Conservation (phyloP, 2,329 filamentous ascomycete genomes). For the Aspergillus sp. region DNA sequence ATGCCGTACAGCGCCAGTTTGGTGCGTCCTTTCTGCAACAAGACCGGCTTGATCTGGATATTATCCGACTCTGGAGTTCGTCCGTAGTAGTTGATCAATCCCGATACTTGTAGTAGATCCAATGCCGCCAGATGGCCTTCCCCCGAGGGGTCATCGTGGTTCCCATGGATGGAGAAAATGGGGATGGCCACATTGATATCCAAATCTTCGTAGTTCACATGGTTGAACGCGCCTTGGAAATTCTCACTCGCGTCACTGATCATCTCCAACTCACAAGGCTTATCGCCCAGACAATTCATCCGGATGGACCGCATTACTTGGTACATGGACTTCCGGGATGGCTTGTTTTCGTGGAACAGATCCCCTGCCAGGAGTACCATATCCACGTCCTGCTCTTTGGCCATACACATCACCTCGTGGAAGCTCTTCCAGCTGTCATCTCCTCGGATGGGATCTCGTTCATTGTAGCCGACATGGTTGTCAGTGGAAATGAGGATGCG, state of each 20-base stretch:
- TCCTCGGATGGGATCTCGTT: constrained; percentile 86
- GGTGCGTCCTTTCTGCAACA: constrained; percentile 86
- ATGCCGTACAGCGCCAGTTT: constrained; percentile 90
- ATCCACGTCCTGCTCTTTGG: constrained; percentile 81
- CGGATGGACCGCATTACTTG: constrained; percentile 93
- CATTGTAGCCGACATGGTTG: constrained; percentile 95
- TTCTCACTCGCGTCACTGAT: constrained; percentile 86
- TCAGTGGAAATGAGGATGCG: constrained; percentile 90
- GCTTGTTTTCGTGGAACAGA: constrained; percentile 96
- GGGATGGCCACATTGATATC: constrained; percentile 97
- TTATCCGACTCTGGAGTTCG: constrained; percentile 87
- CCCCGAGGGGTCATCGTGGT: constrained; percentile 96
- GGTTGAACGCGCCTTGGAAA: constrained; percentile 80
- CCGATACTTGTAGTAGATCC: constrained; percentile 82
- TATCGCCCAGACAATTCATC: constrained; percentile 89
- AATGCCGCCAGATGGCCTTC: constrained; percentile 87
- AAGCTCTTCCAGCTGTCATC: constrained; percentile 97
- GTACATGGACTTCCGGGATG: constrained; percentile 89
- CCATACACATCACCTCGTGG: constrained; percentile 87
- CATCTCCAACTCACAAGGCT: constrained; percentile 90
- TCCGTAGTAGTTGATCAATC: constrained; percentile 92
- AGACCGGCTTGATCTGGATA: constrained; percentile 80
- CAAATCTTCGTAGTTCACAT: constrained; percentile 95
- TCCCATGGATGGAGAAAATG: constrained; percentile 96
- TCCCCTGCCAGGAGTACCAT: constrained; percentile 95